phyloP scores from a whole-genome alignment of 1,284 basidiomycete genomes.

The Ustilago nuda region DNA sequence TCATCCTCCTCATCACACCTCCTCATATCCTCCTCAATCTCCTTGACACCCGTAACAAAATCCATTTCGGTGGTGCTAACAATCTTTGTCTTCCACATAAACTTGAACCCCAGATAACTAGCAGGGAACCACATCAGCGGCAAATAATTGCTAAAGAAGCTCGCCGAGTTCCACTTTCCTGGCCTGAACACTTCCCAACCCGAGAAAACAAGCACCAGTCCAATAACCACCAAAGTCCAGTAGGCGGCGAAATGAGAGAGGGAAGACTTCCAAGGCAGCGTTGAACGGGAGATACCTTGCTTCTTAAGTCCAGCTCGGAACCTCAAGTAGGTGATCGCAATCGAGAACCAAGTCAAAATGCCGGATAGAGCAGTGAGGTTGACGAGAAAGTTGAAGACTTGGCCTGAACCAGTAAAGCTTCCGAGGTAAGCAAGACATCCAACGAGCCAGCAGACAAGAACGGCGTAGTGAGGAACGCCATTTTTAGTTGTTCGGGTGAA shows the following conservation, averaged over 20 bases:
- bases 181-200: conserved; percentile 70
- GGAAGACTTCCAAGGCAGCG: conserved; percentile 71
- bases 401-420: conserved; percentile 61
- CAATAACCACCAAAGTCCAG: conserved; percentile 35
- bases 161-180: conserved; percentile 70
- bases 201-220: conserved; percentile 54
- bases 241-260: conserved; percentile 62
- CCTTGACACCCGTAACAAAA: conserved; percentile 74
- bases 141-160: conserved; percentile 81
- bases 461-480: conserved; percentile 81
- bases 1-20: conserved; percentile 29
- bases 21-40: conserved; percentile 47
- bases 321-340: conserved; percentile 79
- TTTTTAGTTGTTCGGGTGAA: conserved; percentile 78
- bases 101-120: conserved; percentile 75
- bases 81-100: conserved; percentile 72
- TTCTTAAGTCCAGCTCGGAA: conserved; percentile 77
- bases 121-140: conserved; percentile 80
- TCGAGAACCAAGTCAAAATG: conserved; percentile 84
- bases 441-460: conserved; percentile 78
- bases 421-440: conserved; percentile 76
- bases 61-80: conserved; percentile 41
- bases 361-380: conserved; percentile 77
- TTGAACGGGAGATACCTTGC: conserved; percentile 75
- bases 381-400: conserved; percentile 75